Percentiles rank a stretch among this genome's conserved stretches.
Conservation (phyloP, 2,329 filamentous ascomycete species). For the Coniosporium tulheliwenetii region DNA sequence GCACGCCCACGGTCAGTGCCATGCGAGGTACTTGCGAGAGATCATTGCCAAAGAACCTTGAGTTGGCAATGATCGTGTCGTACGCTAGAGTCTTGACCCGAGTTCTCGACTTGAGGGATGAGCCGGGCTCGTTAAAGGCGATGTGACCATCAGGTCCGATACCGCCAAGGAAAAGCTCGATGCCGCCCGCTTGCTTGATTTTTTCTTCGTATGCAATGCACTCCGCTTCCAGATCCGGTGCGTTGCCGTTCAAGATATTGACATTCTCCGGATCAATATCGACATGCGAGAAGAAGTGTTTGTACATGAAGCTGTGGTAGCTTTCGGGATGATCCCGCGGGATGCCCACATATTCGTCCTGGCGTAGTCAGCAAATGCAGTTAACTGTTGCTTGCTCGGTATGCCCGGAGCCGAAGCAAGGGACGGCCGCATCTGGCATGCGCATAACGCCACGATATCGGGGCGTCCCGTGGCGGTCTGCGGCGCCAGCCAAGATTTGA, state of each 20-base stretch:
- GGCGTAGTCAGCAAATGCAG: not conserved
- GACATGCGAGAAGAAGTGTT: constrained; percentile 75
- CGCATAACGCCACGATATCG: too few species aligned
- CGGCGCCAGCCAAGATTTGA: too few species aligned
- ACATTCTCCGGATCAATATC: constrained; percentile 71
- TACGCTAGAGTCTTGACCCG: constrained; percentile 77
- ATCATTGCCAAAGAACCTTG: constrained; percentile 67
- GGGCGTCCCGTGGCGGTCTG: too few species aligned
- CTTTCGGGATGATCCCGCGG: constrained; percentile 70
- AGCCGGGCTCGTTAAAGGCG: constrained; percentile 81
- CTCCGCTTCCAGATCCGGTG: constrained; percentile 57
- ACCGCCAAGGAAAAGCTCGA: constrained; percentile 73
- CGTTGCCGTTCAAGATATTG: constrained; percentile 72
- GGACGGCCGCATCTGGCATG: too few species aligned
- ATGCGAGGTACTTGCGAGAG: constrained; percentile 60
- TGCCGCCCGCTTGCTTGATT: constrained; percentile 60
- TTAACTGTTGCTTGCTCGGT: not conserved
- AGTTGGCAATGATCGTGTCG: constrained; percentile 76
- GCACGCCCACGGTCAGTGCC: constrained; percentile 72
- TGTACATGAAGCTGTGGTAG: constrained; percentile 90
- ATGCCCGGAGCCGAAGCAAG: too few species aligned
- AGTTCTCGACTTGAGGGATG: constrained; percentile 60
- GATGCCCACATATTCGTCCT: constrained; percentile 79
- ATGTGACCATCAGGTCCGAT: constrained; percentile 81
- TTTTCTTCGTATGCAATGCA: constrained; percentile 66